These are phyloP conservation scores for Helicostylum pulchrum DNA, from an alignment of 192 early-diverging fungal species.

Conservation along the genomic window DNA sequence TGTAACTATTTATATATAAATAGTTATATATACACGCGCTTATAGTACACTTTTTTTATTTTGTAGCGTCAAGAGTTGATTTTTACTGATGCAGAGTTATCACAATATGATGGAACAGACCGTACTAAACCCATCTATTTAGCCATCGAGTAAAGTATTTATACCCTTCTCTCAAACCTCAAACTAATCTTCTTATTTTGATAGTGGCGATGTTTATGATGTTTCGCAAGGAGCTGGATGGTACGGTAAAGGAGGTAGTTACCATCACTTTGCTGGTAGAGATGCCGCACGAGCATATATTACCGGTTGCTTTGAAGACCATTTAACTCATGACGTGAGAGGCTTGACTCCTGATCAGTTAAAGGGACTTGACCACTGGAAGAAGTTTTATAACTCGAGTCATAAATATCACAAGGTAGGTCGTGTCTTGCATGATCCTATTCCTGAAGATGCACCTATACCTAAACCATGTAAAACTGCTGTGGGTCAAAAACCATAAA, in stretches of 20 bases:
- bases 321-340: slow-evolving; percentile 91
- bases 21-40: neutral
- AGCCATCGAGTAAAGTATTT: slow-evolving; percentile 76
- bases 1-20: slow-evolving; percentile 30
- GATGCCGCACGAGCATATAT: slow-evolving; percentile 94
- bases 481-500: slow-evolving; percentile 41
- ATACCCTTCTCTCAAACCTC: too few relatives aligned
- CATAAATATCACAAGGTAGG: slow-evolving; percentile 88
- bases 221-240: slow-evolving; percentile 72
- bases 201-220: slow-evolving; percentile 94
- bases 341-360: slow-evolving; percentile 76
- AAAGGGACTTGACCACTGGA: slow-evolving; percentile 74
- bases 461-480: slow-evolving; percentile 72
- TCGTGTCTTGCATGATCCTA: slow-evolving; percentile 72
- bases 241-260: slow-evolving; percentile 83
- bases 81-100: slow-evolving; percentile 77
- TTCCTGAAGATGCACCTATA: slow-evolving; percentile 79
- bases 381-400: slow-evolving; percentile 82
- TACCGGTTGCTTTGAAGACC: slow-evolving; percentile 92
- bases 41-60: neutral
- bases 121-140: slow-evolving; percentile 81
- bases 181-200: too few relatives aligned
- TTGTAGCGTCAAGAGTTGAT: slow-evolving; percentile 49
- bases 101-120: slow-evolving; percentile 81
- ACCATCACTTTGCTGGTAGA: slow-evolving; percentile 84